These are phyloP conservation scores for Sarocladium kiliense DNA, from an alignment of 2,329 filamentous ascomycete genomes.

Conservation along the genomic window DNA sequence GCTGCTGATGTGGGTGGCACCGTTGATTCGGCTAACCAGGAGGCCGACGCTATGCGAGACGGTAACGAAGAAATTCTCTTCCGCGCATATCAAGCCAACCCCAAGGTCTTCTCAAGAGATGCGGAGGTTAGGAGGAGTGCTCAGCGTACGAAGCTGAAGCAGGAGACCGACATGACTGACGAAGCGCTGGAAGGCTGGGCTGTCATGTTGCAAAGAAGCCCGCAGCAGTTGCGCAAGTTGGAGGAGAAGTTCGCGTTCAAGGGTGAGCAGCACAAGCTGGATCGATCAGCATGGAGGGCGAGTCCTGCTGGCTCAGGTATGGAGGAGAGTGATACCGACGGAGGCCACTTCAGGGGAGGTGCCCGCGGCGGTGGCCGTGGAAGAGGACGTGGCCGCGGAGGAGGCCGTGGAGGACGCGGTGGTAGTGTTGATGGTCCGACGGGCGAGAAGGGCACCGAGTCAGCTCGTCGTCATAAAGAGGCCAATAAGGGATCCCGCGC, in stretches of 20 bases:
- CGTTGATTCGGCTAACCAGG: slow-evolving; percentile 64
- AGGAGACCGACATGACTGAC: slow-evolving; percentile 83
- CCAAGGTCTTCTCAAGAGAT: slow-evolving; percentile 66
- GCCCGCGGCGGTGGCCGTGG: slow-evolving; percentile 43
- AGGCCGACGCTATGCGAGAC: slow-evolving; percentile 41
- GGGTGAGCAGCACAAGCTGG: slow-evolving; percentile 61
- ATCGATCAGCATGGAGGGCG: slow-evolving; percentile 59
- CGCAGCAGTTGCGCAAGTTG: slow-evolving; percentile 61
- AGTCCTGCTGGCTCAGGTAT: slow-evolving; percentile 48
- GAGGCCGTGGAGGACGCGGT: slow-evolving; percentile 48
- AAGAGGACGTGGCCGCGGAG: slow-evolving; percentile 39
- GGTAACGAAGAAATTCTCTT: slow-evolving; percentile 69
- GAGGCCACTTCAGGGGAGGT: slow-evolving; percentile 32
- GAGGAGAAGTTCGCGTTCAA: slow-evolving; percentile 66
- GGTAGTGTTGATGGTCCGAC: slow-evolving; percentile 60
- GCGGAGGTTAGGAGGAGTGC: slow-evolving; percentile 61
- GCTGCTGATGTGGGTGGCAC: slow-evolving; percentile 85
- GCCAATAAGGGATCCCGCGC: slow-evolving; percentile 75
- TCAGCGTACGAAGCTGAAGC: slow-evolving; percentile 58
- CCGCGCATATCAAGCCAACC: slow-evolving; percentile 60
- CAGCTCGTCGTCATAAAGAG: slow-evolving; percentile 71
- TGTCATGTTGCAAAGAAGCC: slow-evolving; percentile 73
- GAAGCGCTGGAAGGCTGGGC: slow-evolving; percentile 94
- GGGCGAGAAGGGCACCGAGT: slow-evolving; percentile 66
- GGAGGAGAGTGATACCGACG: slow-evolving; percentile 50